Conservation (phyloP, 768 basidiomycete species). For the Xerocomus spinulosus region DNA sequence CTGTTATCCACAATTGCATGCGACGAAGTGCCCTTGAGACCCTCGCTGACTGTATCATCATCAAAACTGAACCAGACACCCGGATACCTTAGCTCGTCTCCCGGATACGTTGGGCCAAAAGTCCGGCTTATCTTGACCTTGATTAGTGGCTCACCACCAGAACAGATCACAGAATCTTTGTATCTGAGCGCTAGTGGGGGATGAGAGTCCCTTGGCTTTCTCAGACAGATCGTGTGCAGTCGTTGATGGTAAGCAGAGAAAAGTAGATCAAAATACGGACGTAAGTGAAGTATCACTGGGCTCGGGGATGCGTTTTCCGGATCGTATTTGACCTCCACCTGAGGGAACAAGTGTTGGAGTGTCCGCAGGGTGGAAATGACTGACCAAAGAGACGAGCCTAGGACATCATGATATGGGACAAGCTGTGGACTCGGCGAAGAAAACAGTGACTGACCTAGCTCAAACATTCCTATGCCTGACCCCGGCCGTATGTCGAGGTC, state of each 20-base stretch:
- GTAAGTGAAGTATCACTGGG: conserved; percentile 71
- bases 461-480: conserved; percentile 70
- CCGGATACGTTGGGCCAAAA: conserved; percentile 82
- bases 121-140: conserved; percentile 63
- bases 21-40: conserved; percentile 40
- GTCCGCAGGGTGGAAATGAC: conserved; percentile 64
- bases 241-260: conserved; percentile 79
- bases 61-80: conserved; percentile 84
- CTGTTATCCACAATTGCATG: conserved; percentile 50
- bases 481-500: conserved; percentile 78
- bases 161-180: conserved; percentile 59
- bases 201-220: conserved; percentile 60
- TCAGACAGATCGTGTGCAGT: conserved; percentile 71
- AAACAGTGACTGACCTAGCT: conserved; percentile 48
- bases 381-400: conserved; percentile 77
- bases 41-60: conserved; percentile 60
- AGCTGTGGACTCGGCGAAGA: not conserved
- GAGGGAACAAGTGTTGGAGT: conserved; percentile 66
- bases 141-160: conserved; percentile 54
- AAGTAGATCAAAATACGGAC: conserved; percentile 79
- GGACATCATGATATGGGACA: conserved; percentile 1
- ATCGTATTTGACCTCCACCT: conserved; percentile 82
- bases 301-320: conserved; percentile 64
- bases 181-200: conserved; percentile 68
- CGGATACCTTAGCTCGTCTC: conserved; percentile 74